Evolutionary conservation across 371 early-diverging fungal genomes (phyloP), one percentile per base, ranked within the genome.

Genomic region (Mucor mucedo): DNA sequence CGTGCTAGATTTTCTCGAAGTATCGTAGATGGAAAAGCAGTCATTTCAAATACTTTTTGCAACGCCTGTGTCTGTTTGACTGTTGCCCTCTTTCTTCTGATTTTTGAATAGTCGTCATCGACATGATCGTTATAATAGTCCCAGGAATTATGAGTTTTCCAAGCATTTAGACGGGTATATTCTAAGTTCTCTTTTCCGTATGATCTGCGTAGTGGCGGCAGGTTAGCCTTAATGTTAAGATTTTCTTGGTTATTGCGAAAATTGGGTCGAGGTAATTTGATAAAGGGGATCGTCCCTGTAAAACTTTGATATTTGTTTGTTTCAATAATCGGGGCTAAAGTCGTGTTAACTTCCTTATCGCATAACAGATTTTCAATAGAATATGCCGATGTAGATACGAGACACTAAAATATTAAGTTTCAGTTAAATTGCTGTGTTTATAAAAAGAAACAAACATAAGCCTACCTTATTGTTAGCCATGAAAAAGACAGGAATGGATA

Each of bases 1-100:
- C 68, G 69, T 6, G 87, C 87, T 29, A 94, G 81, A 21, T 79
- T 74, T 45, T 83, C 84, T 38, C 94, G 75, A 47, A 52, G 6
- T 16, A 38, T 33, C 9, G 55, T 62, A 38, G 55, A 62, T 4
- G 55, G 55, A 55, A 44, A 55, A 13, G 32, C 62, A 85, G 63
- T 63, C 13, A 30, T 55, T 40, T 63, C 57, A 63, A 50, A 60
- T 5, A 60, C 60, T 11, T 55, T 56, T 16, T 63, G 56, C 14
- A 63, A 54, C 28, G 57, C 72, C 11, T 63, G 48, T 50, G 73
- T 65, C 39, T 72, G 70, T 62, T 72, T 68, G 10, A 68, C 54
- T 11, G 75, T 62, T 54, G 72, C 62, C 8, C 72, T 48, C 38
- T 72, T 75, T 41, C 76, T 67, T 49, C 75, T 75, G 32, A 62